Evolutionary conservation across 2,329 filamentous ascomycete species (phyloP), one percentile per base, ranked within the genome.

Genomic region (Simplicillium aogashimaense): DNA sequence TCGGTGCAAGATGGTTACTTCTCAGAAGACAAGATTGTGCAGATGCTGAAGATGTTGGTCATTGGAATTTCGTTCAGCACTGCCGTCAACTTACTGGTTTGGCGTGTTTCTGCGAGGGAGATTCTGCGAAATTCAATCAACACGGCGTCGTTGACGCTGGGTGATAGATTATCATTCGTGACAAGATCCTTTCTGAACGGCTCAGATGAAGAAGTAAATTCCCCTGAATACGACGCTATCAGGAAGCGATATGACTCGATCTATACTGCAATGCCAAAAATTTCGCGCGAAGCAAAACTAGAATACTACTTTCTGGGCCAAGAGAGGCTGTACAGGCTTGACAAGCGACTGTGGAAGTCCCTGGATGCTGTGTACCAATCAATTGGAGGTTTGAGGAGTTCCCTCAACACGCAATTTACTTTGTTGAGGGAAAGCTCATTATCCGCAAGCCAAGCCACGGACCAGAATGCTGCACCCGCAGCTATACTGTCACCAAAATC

Each of bases 341-440:
- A 95, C 53, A 81, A 82, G 47, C 79, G 76, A 17, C 72, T 97
- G 4, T 83, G 90, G 35, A 83, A 86, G 53, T 90, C 86, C 48
- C 76, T 97, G 52, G 86, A 94, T 57, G 80, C 78, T 36, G 71
- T 97, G 20, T 81, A 86, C 4, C 89, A 95, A 57, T 88, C 87
- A 48, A 82, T 95, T 47, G 89, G 90, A 57, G 92, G 90, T 7
- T 66, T 98, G 53, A 76, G 88, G 48, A 95, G 88, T 66, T 88
- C 92, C 29, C 86, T 92, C 18, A 76, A 83, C 43, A 89, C 88
- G 16, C 90, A 98, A 53, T 94, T 97, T 54, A 76, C 83, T 13
- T 72, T 97, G 28, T 69, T 95, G 29, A 80, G 81, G 45, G 84
- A 92, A 55, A 67, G 63, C 3, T 59, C 62, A 10, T 8, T 37